These are phyloP conservation scores for Terfezia boudieri DNA, from an alignment of 495 filamentous ascomycete species.

Conservation along the genomic window DNA sequence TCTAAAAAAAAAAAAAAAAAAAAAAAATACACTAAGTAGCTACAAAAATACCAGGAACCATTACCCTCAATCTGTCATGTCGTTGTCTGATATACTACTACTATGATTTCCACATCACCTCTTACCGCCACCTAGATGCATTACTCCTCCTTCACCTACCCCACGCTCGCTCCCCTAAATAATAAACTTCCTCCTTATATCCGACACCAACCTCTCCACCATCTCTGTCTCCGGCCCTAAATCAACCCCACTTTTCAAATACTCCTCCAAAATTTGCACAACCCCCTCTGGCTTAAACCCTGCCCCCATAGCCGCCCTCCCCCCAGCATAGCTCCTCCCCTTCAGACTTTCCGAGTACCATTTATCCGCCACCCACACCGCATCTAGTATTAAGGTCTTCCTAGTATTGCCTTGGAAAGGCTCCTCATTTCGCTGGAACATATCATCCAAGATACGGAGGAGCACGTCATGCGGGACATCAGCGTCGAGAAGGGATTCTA, in stretches of 20 bases:
- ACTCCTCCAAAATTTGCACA: not conserved
- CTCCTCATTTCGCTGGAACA: slow-evolving; percentile 63
- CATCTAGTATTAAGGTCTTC: slow-evolving; percentile 35
- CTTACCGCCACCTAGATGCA: no score
- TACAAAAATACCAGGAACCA: no score
- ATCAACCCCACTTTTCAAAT: not conserved
- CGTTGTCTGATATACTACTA: no score
- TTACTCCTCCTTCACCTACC: no score
- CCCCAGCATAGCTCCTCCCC: slow-evolving; percentile 14
- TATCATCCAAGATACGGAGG: slow-evolving; percentile 51
- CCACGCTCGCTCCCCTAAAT: no score
- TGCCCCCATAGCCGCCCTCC: not conserved
- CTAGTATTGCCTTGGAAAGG: slow-evolving; percentile 53
- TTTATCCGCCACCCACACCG: slow-evolving; percentile 34
- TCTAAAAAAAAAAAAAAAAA: no score
- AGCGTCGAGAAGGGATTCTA: slow-evolving; percentile 57
- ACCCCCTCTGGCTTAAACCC: not conserved
- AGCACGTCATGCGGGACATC: slow-evolving; percentile 53
- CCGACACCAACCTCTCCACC: not conserved
- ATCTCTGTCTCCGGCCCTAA: not conserved
- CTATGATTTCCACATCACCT: no score
- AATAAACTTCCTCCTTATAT: not conserved
- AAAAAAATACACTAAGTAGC: no score
- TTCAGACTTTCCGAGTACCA: slow-evolving; percentile 43
- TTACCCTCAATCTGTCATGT: no score